Conservation (phyloP, 192 early-diverging fungal species). For the Umbelopsis isabellina region DNA sequence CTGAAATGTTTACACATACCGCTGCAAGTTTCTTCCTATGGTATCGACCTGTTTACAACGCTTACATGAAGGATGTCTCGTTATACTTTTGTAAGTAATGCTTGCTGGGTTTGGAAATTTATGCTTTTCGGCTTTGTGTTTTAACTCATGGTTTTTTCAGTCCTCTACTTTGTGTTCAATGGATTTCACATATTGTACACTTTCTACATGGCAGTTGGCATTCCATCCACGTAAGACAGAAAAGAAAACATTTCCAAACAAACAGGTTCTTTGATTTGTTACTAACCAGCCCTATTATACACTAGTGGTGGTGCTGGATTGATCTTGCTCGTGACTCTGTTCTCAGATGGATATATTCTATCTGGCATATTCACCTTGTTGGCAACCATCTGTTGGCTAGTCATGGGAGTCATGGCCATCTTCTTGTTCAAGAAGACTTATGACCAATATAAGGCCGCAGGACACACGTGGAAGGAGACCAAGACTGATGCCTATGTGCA, state of each 20-base stretch:
- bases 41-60: slow-evolving; percentile 90
- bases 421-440: slow-evolving; percentile 59
- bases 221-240: slow-evolving; percentile 71
- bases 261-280: background rate
- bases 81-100: slow-evolving; percentile 76
- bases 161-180: slow-evolving; percentile 83
- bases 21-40: slow-evolving; percentile 79
- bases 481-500: slow-evolving; percentile 47
- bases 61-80: slow-evolving; percentile 84
- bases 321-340: slow-evolving; percentile 74
- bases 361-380: slow-evolving; percentile 65
- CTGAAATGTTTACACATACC: slow-evolving; percentile 77
- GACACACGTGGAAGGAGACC: slow-evolving; percentile 74
- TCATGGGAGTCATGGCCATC: slow-evolving; percentile 36
- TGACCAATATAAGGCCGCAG: slow-evolving; percentile 67
- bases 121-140: background rate
- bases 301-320: slow-evolving; percentile 75
- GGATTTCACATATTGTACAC: slow-evolving; percentile 83
- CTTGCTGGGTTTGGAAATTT: background rate
- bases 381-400: slow-evolving; percentile 52
- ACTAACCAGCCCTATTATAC: background rate
- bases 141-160: slow-evolving; percentile 37
- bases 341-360: slow-evolving; percentile 69
- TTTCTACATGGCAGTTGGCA: slow-evolving; percentile 85
- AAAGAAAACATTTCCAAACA: background rate